Conservation (phyloP, 345 rosid genomes). For the Ceriops zippeliana region DNA sequence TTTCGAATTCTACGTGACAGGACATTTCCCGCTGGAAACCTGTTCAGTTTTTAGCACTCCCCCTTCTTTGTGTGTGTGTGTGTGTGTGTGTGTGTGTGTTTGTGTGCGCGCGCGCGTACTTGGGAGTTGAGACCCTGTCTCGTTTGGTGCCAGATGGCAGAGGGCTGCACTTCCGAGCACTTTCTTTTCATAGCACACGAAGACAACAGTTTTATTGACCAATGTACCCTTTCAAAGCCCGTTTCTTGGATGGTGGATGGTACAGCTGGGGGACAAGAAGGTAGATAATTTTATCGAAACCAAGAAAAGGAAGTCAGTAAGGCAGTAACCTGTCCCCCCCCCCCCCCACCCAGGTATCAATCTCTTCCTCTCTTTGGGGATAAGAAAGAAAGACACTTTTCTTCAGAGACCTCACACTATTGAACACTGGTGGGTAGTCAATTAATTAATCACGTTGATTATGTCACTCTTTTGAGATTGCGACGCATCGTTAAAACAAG, state of each 20-base stretch:
- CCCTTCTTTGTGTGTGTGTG: background rate
- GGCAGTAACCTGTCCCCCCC: background rate
- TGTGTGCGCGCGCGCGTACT: background rate
- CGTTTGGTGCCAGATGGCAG: no score
- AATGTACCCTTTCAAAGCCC: conserved; percentile 1
- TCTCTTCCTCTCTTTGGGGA: background rate
- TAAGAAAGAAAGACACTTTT: conserved; percentile 1
- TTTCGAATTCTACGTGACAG: background rate
- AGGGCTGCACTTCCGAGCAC: background rate
- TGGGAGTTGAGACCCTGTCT: background rate
- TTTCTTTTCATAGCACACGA: background rate
- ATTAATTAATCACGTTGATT: conserved; percentile 5
- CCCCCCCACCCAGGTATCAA: background rate
- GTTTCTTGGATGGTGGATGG: conserved; percentile 1
- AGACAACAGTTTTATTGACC: background rate
- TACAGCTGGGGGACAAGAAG: conserved; percentile 25
- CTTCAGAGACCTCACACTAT: background rate
- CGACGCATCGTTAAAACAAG: background rate
- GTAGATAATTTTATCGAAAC: background rate
- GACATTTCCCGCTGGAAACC: background rate
- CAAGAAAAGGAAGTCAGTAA: background rate
- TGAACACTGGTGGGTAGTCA: background rate
- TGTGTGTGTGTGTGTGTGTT: background rate
- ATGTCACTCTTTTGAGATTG: background rate
- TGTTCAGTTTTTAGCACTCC: background rate